These are phyloP conservation scores for Parasarocladium wereldwijsianum DNA, from an alignment of 2,329 filamentous ascomycete genomes.

Conservation along the genomic window DNA sequence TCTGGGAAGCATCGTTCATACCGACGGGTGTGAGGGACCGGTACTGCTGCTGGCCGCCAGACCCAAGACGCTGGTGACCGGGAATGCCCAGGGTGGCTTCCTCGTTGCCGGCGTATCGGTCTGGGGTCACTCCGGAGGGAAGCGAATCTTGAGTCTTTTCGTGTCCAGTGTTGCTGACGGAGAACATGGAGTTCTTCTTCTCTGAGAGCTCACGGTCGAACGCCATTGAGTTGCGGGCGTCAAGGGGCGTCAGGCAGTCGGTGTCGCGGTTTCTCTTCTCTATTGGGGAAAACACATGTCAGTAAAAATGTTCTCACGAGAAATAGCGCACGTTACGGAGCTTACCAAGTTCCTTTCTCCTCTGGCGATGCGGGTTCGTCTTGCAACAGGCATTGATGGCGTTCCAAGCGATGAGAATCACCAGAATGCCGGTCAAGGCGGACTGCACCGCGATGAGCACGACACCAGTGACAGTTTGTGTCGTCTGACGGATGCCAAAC, in stretches of 20 bases:
- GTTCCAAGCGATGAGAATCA: conserved; percentile 80
- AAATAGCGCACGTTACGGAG: conserved; percentile 8
- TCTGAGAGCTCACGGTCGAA: conserved; percentile 37
- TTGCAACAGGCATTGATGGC: conserved; percentile 70
- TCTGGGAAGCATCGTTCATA: conserved; percentile 20
- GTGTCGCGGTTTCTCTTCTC: conserved; percentile 64
- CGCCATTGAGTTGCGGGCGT: conserved; percentile 75
- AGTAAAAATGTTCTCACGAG: background rate
- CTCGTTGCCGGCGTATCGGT: conserved; percentile 14
- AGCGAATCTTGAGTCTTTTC: too few species aligned
- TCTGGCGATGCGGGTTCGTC: conserved; percentile 80
- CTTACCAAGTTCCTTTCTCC: conserved; percentile 81
- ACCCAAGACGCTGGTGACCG: background rate
- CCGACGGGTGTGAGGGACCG: conserved; percentile 23
- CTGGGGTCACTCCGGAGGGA: conserved; percentile 12
- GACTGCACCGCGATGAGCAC: conserved; percentile 87
- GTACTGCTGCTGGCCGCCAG: conserved; percentile 10
- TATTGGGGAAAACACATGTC: conserved; percentile 17
- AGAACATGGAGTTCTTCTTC: conserved; percentile 25
- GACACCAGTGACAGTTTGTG: conserved; percentile 87
- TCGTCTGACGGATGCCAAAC: conserved; percentile 77
- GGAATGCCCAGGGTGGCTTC: conserved; percentile 7
- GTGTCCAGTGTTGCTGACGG: conserved; percentile 24
- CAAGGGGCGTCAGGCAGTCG: conserved; percentile 73
- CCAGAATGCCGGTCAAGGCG: conserved; percentile 65